phyloP scores from a whole-genome alignment of 768 basidiomycete genomes.

The Termitomyces eurrhizus region DNA sequence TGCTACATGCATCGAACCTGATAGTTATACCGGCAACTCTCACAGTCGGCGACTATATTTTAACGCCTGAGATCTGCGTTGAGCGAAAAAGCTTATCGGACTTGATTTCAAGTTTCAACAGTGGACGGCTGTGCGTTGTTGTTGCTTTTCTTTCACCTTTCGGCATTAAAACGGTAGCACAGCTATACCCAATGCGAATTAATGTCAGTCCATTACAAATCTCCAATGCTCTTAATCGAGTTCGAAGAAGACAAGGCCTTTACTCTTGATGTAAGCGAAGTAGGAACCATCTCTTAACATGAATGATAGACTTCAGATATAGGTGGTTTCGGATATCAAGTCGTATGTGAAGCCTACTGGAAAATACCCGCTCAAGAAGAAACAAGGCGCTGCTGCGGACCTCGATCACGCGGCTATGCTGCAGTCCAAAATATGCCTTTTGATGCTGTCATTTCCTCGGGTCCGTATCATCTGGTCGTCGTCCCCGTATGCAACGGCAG shows the following conservation, averaged over 20 bases:
- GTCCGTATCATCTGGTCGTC: slow-evolving; percentile 97
- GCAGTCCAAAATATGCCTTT: slow-evolving; percentile 90
- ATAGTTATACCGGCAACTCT: slow-evolving; percentile 88
- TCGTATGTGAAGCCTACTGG: slow-evolving; percentile 57
- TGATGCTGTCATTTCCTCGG: slow-evolving; percentile 87
- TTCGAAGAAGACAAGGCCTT: slow-evolving; percentile 98
- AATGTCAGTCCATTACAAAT: slow-evolving; percentile 96
- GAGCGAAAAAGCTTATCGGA: slow-evolving; percentile 95
- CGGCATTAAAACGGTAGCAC: background rate
- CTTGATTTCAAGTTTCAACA: slow-evolving; percentile 89
- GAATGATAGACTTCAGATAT: background rate
- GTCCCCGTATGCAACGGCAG: slow-evolving; percentile 86
- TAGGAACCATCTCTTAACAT: background rate
- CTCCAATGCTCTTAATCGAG: slow-evolving; percentile 89
- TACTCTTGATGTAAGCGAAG: slow-evolving; percentile 66
- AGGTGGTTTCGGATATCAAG: slow-evolving; percentile 67
- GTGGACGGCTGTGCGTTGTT: slow-evolving; percentile 78
- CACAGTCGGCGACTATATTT: slow-evolving; percentile 93
- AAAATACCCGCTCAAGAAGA: slow-evolving; percentile 57
- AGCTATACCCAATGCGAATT: slow-evolving; percentile 97
- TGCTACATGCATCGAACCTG: slow-evolving; percentile 80
- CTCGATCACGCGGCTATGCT: slow-evolving; percentile 44
- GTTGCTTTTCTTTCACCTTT: background rate
- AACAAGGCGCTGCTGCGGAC: slow-evolving; percentile 25
- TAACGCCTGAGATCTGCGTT: slow-evolving; percentile 93